Evolutionary conservation across 768 basidiomycete species (phyloP).

Genomic region (Dictyophora rubrovolvata): DNA sequence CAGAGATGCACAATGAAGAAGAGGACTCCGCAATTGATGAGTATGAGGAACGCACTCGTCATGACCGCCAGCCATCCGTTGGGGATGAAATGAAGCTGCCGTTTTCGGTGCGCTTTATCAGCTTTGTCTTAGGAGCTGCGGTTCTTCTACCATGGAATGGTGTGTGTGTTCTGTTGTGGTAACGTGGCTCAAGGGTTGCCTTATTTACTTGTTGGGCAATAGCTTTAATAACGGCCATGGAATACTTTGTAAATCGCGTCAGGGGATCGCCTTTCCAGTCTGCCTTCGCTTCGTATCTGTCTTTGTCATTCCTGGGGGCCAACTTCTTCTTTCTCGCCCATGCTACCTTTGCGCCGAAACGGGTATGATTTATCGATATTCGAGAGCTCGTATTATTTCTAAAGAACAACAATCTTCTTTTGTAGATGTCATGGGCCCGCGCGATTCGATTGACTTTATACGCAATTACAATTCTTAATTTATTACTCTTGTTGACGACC

Average conservation of each 20-base stretch:
- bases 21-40: neutral
- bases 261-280: constrained; percentile 44
- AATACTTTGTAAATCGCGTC: constrained; percentile 69
- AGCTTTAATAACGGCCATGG: constrained; percentile 82
- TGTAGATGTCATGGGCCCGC: constrained; percentile 44
- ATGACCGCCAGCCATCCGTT: neutral
- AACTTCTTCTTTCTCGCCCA: constrained; percentile 66
- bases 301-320: constrained; percentile 49
- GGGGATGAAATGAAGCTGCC: neutral
- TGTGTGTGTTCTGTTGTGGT: constrained; percentile 38
- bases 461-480: constrained; percentile 41
- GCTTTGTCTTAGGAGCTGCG: constrained; percentile 69
- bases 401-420: neutral
- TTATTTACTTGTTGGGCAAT: neutral
- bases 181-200: neutral
- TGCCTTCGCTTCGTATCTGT: constrained; percentile 58
- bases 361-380: constrained; percentile 32
- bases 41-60: neutral
- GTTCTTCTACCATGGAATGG: constrained; percentile 87
- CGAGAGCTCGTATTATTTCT: neutral
- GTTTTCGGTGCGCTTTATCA: constrained; percentile 34
- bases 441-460: constrained; percentile 35
- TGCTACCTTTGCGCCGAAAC: constrained; percentile 59
- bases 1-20: neutral
- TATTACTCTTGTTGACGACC: constrained; percentile 57